A percentile compares a stretch with the other conserved stretches of the same genome.
Evolutionary conservation across 306 rosid genomes (phyloP).

Genomic region (Aeschynomene evenia): DNA sequence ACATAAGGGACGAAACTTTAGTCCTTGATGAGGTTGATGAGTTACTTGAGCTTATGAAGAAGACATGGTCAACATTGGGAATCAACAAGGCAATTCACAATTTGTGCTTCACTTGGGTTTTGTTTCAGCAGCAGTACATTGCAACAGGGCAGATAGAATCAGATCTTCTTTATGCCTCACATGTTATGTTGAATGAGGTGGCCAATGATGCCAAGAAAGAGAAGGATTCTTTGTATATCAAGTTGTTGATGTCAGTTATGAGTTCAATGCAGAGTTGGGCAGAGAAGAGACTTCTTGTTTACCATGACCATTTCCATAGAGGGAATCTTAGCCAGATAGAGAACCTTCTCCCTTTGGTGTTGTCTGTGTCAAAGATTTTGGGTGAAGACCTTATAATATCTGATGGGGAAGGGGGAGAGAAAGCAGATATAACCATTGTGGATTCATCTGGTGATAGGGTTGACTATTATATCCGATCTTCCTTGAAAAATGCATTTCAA

Average conservation of each 20-base stretch:
- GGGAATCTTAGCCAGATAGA: constrained; percentile 70
- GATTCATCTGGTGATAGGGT: constrained; percentile 67
- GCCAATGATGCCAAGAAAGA: constrained; percentile 72
- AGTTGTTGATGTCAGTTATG: constrained; percentile 64
- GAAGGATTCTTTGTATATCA: constrained; percentile 52
- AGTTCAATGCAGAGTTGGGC: constrained; percentile 73
- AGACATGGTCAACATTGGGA: constrained; percentile 84
- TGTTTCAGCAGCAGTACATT: constrained; percentile 75
- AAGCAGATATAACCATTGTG: constrained; percentile 52
- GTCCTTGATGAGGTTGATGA: constrained; percentile 96
- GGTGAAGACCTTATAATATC: constrained; percentile 69
- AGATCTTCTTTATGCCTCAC: constrained; percentile 80
- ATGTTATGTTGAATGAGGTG: constrained; percentile 74
- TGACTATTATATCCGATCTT: constrained; percentile 65
- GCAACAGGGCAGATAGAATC: constrained; percentile 69
- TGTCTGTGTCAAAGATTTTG: constrained; percentile 64
- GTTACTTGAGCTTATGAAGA: constrained; percentile 82
- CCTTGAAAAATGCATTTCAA: constrained; percentile 59
- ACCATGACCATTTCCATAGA: constrained; percentile 73
- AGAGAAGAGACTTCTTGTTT: constrained; percentile 63
- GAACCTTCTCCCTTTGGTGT: constrained; percentile 70
- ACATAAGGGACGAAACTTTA: constrained; percentile 71
- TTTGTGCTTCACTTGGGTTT: constrained; percentile 79
- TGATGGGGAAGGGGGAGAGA: constrained; percentile 46
- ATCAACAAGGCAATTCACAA: constrained; percentile 66